Evolutionary conservation across 75 land plant species (phyloP).

Genomic region (Selaginella moellendorffii): DNA sequence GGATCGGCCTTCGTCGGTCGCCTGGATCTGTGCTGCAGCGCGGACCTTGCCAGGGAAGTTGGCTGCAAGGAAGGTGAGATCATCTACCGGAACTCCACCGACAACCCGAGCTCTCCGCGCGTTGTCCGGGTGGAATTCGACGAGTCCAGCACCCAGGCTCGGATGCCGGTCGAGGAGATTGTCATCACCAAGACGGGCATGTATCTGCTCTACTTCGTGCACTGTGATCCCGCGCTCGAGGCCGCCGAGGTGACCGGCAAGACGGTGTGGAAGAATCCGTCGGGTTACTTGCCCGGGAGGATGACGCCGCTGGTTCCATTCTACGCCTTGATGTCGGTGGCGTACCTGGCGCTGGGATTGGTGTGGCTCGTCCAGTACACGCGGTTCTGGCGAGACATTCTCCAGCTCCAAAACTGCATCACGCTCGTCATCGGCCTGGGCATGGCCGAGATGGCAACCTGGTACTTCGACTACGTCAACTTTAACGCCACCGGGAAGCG

Average conservation of each 20-base stretch:
- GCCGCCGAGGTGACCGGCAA: constrained; percentile 23
- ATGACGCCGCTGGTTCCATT: constrained; percentile 35
- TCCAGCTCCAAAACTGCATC: constrained; percentile 35
- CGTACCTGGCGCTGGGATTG: constrained; percentile 33
- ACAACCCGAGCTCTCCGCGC: constrained; percentile 46
- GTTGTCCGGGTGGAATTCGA: constrained; percentile 16
- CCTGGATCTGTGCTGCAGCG: constrained; percentile 27
- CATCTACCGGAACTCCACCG: constrained; percentile 32
- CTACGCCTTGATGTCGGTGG: constrained; percentile 34
- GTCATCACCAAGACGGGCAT: constrained; percentile 25
- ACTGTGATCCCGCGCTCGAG: constrained; percentile 29
- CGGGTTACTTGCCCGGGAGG: constrained; percentile 38
- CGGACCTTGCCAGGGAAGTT: constrained; percentile 35
- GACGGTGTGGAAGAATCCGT: constrained; percentile 36
- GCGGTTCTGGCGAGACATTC: constrained; percentile 28
- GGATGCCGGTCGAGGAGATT: constrained; percentile 16
- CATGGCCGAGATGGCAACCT: constrained; percentile 38
- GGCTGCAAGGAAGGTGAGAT: constrained; percentile 51
- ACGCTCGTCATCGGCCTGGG: constrained; percentile 36
- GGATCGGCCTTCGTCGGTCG: constrained; percentile 11
- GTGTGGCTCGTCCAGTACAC: constrained; percentile 34
- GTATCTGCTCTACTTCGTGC: constrained; percentile 36
- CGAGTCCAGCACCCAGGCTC: constrained; percentile 7
- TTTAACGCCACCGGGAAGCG: constrained; percentile 34
- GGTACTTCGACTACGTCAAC: constrained; percentile 40